Percentiles rank a stretch among this genome's conserved stretches.
Conservation (phyloP, 2,329 filamentous ascomycete genomes). For the Gyromitra esculenta region DNA sequence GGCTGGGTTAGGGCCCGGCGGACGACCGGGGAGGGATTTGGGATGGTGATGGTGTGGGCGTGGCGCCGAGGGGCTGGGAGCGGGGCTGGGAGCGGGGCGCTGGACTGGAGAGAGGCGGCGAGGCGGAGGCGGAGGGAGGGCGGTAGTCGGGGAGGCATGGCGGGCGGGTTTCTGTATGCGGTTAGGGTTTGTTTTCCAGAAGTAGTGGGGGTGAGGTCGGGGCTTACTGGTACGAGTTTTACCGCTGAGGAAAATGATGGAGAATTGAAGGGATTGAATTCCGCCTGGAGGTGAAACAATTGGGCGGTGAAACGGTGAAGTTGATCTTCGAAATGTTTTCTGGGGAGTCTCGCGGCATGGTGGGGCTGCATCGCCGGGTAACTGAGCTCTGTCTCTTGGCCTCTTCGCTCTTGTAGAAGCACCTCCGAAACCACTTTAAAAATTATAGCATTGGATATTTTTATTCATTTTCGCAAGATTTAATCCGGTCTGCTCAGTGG, state of each 20-base stretch:
- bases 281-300: neutral
- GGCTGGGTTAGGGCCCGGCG: slow-evolving; percentile 68
- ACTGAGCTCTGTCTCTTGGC: neutral
- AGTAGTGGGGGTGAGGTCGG: too few relatives aligned
- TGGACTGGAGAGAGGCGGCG: neutral
- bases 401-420: neutral
- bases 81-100: neutral
- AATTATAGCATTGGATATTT: neutral
- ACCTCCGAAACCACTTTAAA: neutral
- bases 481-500: neutral
- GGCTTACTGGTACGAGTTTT: neutral
- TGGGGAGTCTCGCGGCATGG: slow-evolving; percentile 21
- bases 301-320: slow-evolving; percentile 10
- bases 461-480: neutral
- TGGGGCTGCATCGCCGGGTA: slow-evolving; percentile 42
- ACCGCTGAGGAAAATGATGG: neutral
- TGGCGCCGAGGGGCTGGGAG: slow-evolving; percentile 4
- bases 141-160: slow-evolving; percentile 38
- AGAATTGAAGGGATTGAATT: neutral
- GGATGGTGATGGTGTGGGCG: slow-evolving; percentile 17
- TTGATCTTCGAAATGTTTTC: slow-evolving; percentile 32
- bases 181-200: neutral
- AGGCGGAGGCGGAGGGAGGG: slow-evolving; percentile 17
- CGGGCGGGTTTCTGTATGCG: slow-evolving; percentile 1
- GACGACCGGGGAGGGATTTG: slow-evolving; percentile 16